phyloP scores from a whole-genome alignment of 345 rosid genomes.

The Chamaenerion angustifolium region DNA sequence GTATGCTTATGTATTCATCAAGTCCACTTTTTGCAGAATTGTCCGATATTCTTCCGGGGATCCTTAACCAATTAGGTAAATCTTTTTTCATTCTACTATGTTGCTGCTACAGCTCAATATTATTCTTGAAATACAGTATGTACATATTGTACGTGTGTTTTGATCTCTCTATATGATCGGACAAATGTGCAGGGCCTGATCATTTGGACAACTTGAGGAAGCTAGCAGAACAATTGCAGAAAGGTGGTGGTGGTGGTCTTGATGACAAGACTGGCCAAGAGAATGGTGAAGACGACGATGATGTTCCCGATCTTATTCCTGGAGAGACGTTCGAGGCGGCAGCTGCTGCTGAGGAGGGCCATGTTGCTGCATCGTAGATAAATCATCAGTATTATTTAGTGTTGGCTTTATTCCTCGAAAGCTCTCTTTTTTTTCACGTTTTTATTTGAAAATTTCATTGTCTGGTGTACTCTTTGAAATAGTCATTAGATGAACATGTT shows the following conservation, averaged over 20 bases:
- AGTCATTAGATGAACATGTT: no score
- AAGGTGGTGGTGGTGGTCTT: constrained; percentile 19
- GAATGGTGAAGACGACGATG: constrained; percentile 32
- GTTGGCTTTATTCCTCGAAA: no score
- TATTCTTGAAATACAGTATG: no score
- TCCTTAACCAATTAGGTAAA: constrained; percentile 76
- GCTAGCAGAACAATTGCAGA: constrained; percentile 88
- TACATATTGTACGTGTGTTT: no score
- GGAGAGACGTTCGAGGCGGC: constrained; percentile 71
- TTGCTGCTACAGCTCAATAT: no score
- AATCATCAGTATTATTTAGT: no score
- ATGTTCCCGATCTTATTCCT: constrained; percentile 69
- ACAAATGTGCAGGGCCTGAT: constrained; percentile 64
- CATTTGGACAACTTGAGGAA: constrained; percentile 83
- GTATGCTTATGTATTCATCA: no score
- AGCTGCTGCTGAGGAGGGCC: constrained; percentile 42
- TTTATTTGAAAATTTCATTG: no score
- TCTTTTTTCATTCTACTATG: neutral
- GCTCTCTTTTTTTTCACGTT: no score
- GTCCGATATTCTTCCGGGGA: constrained; percentile 85
- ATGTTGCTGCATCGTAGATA: constrained; percentile 8
- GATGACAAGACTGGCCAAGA: constrained; percentile 10
- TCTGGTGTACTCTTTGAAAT: no score
- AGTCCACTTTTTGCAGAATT: constrained; percentile 30
- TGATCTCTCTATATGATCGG: no score